Conservation (phyloP, 345 rosid genomes). For the Garcia nutans region DNA sequence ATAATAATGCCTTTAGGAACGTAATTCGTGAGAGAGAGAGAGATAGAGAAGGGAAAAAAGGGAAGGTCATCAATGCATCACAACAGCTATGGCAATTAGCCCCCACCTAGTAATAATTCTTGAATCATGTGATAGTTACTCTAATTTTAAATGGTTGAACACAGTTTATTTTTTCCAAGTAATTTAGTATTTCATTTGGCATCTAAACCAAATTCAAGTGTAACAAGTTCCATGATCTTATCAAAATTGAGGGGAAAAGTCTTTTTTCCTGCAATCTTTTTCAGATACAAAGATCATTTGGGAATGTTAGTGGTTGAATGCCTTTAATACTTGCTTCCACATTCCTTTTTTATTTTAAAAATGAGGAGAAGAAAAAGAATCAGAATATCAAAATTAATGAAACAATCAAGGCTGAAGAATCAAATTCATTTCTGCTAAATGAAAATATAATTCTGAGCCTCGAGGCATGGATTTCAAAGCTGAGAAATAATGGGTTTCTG, state of each 20-base stretch:
- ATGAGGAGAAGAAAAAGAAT: too few relatives aligned
- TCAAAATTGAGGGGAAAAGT: too few relatives aligned
- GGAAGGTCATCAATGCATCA: neutral
- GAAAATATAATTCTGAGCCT: neutral
- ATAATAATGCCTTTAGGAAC: neutral
- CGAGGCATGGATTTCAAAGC: neutral
- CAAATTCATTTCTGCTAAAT: neutral
- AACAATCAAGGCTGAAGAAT: neutral
- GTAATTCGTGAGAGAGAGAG: constrained; percentile 8
- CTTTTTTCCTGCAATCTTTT: too few relatives aligned
- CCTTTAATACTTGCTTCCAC: too few relatives aligned
- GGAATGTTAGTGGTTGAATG: too few relatives aligned
- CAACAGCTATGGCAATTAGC: constrained; percentile 19
- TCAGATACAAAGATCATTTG: neutral
- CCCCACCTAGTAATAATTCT: constrained; percentile 20
- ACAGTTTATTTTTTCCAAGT: neutral
- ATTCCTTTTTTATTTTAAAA: too few relatives aligned
- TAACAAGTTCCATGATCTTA: neutral
- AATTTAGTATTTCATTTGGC: neutral
- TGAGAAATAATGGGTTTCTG: neutral
- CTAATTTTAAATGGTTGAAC: constrained; percentile 8
- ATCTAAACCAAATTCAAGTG: neutral
- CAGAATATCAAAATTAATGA: neutral
- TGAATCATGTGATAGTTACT: constrained; percentile 18
- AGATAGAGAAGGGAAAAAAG: neutral